Conservation (phyloP, 306 rosid genomes). For the Trifolium pratense region DNA sequence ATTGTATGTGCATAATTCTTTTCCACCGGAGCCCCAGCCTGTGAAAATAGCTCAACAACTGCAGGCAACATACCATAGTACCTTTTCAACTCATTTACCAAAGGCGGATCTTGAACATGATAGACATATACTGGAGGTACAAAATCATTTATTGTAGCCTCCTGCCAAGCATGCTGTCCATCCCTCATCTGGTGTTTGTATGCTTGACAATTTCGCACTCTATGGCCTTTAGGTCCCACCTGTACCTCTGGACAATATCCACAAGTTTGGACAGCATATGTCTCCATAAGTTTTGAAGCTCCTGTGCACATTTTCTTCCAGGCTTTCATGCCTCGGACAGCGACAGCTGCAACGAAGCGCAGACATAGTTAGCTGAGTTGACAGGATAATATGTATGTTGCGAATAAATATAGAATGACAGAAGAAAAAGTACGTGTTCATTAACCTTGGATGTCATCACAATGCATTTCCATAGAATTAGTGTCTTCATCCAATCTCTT, state of each 20-base stretch:
- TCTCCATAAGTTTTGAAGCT: conserved; percentile 63
- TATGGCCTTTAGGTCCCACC: conserved; percentile 80
- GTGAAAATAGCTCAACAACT: conserved; percentile 72
- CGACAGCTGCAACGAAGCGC: conserved; percentile 52
- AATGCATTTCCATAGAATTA: conserved; percentile 41
- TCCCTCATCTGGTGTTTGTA: conserved; percentile 86
- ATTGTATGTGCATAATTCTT: conserved; percentile 50
- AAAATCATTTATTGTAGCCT: conserved; percentile 64
- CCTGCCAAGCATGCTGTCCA: conserved; percentile 86
- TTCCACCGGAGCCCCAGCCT: conserved; percentile 56
- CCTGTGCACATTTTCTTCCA: conserved; percentile 66
- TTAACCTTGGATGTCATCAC: conserved; percentile 60
- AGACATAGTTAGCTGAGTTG: conserved; percentile 20
- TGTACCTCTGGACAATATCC: conserved; percentile 79
- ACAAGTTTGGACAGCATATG: conserved; percentile 70
- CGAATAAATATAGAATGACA: not conserved
- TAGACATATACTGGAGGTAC: conserved; percentile 68
- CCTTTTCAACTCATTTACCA: conserved; percentile 60
- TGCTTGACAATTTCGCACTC: conserved; percentile 70
- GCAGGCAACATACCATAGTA: conserved; percentile 72
- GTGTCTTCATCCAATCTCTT: conserved; percentile 32
- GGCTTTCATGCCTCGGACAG: conserved; percentile 65
- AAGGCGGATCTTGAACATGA: conserved; percentile 58
- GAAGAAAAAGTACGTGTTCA: conserved; percentile 18
- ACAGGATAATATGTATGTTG: not conserved